phyloP scores from a whole-genome alignment of 2,329 filamentous ascomycete genomes.

The Scedosporium boydii region DNA sequence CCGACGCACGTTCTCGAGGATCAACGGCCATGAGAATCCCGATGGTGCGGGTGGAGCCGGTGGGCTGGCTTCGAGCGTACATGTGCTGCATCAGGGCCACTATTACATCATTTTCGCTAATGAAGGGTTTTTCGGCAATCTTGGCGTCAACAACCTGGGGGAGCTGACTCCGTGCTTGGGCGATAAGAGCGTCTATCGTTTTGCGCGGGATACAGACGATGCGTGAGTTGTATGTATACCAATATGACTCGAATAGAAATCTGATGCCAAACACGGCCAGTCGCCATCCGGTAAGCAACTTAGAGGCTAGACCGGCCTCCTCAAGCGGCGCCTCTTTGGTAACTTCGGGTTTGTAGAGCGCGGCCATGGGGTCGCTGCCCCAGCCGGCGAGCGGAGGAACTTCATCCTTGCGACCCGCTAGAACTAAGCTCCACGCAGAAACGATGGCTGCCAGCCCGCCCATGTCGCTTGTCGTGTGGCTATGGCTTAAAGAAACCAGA shows the following conservation, averaged over 20 bases:
- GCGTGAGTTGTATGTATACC: neutral
- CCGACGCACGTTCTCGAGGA: neutral
- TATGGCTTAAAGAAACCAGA: constrained; percentile 6
- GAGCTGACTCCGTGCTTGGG: neutral
- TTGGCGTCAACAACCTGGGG: neutral
- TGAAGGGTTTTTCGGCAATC: neutral
- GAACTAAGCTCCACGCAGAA: constrained; percentile 1
- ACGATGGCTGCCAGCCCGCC: constrained; percentile 2
- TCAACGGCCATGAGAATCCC: neutral
- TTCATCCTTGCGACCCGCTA: neutral
- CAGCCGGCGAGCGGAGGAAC: neutral
- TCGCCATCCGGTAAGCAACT: neutral
- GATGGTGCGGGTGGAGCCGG: neutral
- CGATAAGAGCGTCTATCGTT: neutral
- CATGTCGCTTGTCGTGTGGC: constrained; percentile 1
- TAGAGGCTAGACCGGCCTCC: neutral
- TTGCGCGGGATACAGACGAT: neutral
- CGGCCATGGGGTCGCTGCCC: neutral
- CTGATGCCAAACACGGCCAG: neutral
- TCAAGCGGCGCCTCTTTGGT: neutral
- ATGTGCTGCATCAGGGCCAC: neutral
- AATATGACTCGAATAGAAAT: neutral
- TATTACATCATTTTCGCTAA: neutral
- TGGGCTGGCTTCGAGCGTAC: neutral
- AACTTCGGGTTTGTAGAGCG: neutral